These are phyloP conservation scores for Coemansia sp. DNA, from an alignment of 192 early-diverging fungal species.

Conservation along the genomic window DNA sequence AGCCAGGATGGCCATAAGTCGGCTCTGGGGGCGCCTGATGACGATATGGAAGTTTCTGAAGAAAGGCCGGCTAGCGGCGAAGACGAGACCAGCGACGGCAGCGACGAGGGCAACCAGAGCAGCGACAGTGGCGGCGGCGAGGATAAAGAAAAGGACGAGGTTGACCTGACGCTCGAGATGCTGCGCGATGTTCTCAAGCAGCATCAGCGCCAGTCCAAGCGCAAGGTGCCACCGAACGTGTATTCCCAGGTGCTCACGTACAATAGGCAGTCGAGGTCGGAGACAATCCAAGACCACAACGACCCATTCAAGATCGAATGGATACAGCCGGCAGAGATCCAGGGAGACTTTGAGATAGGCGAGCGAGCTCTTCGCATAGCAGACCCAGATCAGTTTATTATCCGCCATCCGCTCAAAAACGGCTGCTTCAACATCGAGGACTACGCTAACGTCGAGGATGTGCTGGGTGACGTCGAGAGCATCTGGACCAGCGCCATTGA, in stretches of 20 bases:
- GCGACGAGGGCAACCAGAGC: conserved; percentile 16
- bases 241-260: conserved; percentile 69
- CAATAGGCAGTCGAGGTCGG: conserved; percentile 65
- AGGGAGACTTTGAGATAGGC: conserved; percentile 52
- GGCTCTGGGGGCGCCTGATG: not conserved
- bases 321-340: conserved; percentile 55
- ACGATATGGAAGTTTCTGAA: conserved; percentile 11
- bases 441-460: conserved; percentile 65
- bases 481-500: conserved; percentile 78
- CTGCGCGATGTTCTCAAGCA: conserved; percentile 73
- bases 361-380: conserved; percentile 38
- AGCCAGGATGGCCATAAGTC: not conserved
- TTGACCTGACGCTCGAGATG: conserved; percentile 37
- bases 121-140: conserved; percentile 4
- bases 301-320: conserved; percentile 91
- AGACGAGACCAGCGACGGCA: not conserved
- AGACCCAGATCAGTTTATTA: conserved; percentile 26
- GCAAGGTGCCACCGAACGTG: conserved; percentile 74
- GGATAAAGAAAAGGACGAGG: conserved; percentile 7
- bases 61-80: conserved; percentile 5
- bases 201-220: conserved; percentile 78
- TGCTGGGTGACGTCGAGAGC: conserved; percentile 72
- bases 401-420: conserved; percentile 77
- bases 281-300: conserved; percentile 82
- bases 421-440: conserved; percentile 77